Conservation (phyloP, 1,284 basidiomycete genomes). For the Fomitopsis pinicola region DNA sequence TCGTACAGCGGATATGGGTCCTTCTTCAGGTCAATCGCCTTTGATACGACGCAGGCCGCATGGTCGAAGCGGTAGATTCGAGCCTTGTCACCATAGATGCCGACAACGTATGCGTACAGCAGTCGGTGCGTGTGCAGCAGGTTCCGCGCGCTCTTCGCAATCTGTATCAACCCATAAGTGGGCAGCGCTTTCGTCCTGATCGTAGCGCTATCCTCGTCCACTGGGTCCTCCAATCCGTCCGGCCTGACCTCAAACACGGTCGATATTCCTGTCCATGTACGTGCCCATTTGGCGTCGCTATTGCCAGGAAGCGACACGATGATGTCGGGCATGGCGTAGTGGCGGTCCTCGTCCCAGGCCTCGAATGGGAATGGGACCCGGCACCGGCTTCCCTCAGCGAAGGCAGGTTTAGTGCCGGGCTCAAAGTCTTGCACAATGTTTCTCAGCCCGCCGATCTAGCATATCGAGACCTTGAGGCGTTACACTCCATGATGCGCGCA, state of each 20-base stretch:
- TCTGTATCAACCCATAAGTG: not conserved
- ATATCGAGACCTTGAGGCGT: no score
- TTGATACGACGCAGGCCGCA: constrained; percentile 1
- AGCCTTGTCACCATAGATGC: constrained; percentile 7
- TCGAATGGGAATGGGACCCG: not conserved
- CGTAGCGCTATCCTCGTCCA: no score
- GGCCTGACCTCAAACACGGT: not conserved
- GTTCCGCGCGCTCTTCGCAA: not conserved
- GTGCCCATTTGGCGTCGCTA: not conserved
- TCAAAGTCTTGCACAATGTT: not conserved
- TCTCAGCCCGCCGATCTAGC: not conserved
- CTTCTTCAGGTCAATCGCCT: not conserved
- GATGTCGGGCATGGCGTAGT: not conserved
- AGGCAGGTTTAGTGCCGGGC: no score
- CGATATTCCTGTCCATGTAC: not conserved
- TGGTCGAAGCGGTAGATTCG: constrained; percentile 9
- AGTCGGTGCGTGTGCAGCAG: constrained; percentile 9
- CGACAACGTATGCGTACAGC: constrained; percentile 9
- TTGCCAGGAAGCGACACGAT: not conserved
- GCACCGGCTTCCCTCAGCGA: not conserved
- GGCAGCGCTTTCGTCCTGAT: no score
- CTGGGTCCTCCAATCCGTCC: no score
- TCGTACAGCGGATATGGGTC: not conserved
- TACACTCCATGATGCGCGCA: no score
- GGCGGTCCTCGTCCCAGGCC: not conserved